Evolutionary conservation across 1,139 yeast genomes (phyloP), one percentile per base, ranked within the genome.

Genomic region (Zygoascus meyerae): DNA sequence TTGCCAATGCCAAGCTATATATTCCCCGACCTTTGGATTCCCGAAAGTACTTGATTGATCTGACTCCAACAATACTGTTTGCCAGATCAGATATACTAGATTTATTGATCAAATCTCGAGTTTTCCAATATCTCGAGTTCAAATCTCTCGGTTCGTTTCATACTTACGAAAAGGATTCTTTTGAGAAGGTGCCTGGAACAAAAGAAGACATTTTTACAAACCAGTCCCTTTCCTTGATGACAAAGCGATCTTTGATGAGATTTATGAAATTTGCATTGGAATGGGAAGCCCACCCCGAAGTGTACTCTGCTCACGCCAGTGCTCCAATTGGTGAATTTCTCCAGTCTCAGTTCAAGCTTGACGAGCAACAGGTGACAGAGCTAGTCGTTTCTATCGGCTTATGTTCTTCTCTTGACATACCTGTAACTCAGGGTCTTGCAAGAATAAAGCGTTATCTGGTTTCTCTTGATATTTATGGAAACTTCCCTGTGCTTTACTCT

Each of bases 141-240:
- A 95, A 87, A 68, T 83, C 96, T 30, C 70, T 92, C 54, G 79
- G 89, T 40, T 82, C 83, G 56, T 89, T 90, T 70, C 97, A 90
- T 65, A 87, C 95, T 14, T 92, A 77, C 67, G 96, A 89, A 67
- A 83, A 87, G 60, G 97, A 90, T 64, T 75, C 80, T 45, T 90
- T 92, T 67, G 95, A 87, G 58, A 85, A 86, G 63, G 73, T 73
- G 34, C 75, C 89, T 59, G 79, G 90, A 32, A 79, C 95, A 30
- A 90, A 89, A 62, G 95, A 92, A 65, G 97, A 90, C 58, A 90
- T 94, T 45, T 94, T 94, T 69, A 86, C 95, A 30, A 92, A 87
- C 66, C 92, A 89, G 63, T 74, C 86, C 7, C 71, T 94, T 54
- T 74, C 89, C 11, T 71, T 90, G 46, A 67, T 79, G 50, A 80